Evolutionary conservation across 2,329 filamentous ascomycete genomes (phyloP).

Genomic region (Phoma herbarum): DNA sequence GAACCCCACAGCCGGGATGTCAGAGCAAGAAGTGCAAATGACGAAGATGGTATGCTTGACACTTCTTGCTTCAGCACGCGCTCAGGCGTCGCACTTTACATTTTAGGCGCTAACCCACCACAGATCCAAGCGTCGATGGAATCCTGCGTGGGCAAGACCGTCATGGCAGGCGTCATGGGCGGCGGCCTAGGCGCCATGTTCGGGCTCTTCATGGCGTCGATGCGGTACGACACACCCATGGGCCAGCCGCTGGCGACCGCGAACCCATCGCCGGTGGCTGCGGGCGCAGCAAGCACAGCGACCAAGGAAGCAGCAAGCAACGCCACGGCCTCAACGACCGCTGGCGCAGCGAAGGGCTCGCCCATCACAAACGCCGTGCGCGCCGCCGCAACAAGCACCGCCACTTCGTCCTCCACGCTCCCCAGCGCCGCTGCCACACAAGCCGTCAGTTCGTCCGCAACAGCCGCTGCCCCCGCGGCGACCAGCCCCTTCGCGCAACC

Average conservation of each 20-base stretch:
- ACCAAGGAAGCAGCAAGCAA: not conserved
- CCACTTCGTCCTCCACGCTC: constrained; percentile 55
- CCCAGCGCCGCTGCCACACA: constrained; percentile 38
- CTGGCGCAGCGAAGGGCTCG: constrained; percentile 26
- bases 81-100: too few species aligned
- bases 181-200: constrained; percentile 94
- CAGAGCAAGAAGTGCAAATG: constrained; percentile 59
- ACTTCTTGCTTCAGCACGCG: too few species aligned
- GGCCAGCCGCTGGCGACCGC: constrained; percentile 47
- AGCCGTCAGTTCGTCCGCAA: constrained; percentile 45
- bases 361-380: constrained; percentile 39
- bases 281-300: constrained; percentile 34
- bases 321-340: constrained; percentile 54
- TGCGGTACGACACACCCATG: constrained; percentile 97
- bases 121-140: constrained; percentile 89
- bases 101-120: constrained; percentile 4
- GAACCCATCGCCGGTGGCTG: constrained; percentile 39
- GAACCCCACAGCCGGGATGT: constrained; percentile 51
- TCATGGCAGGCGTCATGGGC: constrained; percentile 89
- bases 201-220: constrained; percentile 97
- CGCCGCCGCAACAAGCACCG: constrained; percentile 51
- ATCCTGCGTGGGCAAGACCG: constrained; percentile 87
- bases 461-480: constrained; percentile 37
- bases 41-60: constrained; percentile 58
- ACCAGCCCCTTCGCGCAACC: constrained; percentile 54